phyloP scores from a whole-genome alignment of 2,329 filamentous ascomycete species.

The Cephalotrichum gorgonifer region DNA sequence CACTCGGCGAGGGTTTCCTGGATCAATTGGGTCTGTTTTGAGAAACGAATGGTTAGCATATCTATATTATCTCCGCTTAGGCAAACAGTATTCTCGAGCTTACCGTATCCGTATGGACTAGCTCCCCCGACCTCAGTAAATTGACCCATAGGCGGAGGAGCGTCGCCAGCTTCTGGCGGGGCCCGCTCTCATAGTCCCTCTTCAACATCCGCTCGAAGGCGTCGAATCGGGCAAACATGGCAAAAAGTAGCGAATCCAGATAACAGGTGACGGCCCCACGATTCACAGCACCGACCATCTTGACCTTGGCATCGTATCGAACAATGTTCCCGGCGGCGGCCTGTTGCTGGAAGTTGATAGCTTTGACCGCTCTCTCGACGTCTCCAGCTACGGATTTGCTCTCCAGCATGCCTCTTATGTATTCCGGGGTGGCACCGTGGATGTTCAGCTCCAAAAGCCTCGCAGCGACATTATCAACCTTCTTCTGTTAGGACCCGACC shows the following conservation, averaged over 20 bases:
- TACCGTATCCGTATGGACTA: conserved; percentile 80
- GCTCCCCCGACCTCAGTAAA: conserved; percentile 70
- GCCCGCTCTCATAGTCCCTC: conserved; percentile 55
- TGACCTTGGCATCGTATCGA: conserved; percentile 60
- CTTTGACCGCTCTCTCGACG: conserved; percentile 61
- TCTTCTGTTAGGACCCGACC: conserved; percentile 10
- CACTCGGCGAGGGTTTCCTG: conserved; percentile 76
- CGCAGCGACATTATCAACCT: conserved; percentile 22
- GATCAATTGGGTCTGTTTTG: conserved; percentile 75
- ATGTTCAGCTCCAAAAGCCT: conserved; percentile 29
- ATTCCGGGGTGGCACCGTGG: conserved; percentile 42
- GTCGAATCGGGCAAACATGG: conserved; percentile 86
- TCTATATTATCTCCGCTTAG: not conserved
- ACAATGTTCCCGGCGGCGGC: conserved; percentile 71
- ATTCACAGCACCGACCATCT: conserved; percentile 79
- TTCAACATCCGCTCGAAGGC: conserved; percentile 91
- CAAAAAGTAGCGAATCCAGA: conserved; percentile 80
- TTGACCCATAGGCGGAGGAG: conserved; percentile 88
- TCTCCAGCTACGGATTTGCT: conserved; percentile 59
- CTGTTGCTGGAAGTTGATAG: conserved; percentile 70
- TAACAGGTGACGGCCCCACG: conserved; percentile 86
- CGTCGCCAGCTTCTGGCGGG: conserved; percentile 62
- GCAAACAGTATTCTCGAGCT: conserved; percentile 12
- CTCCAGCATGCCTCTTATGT: conserved; percentile 43
- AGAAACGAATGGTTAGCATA: not conserved